Base-by-base conservation (phyloP, 1,284 basidiomycete species). In the Malassezia nana region DNA sequence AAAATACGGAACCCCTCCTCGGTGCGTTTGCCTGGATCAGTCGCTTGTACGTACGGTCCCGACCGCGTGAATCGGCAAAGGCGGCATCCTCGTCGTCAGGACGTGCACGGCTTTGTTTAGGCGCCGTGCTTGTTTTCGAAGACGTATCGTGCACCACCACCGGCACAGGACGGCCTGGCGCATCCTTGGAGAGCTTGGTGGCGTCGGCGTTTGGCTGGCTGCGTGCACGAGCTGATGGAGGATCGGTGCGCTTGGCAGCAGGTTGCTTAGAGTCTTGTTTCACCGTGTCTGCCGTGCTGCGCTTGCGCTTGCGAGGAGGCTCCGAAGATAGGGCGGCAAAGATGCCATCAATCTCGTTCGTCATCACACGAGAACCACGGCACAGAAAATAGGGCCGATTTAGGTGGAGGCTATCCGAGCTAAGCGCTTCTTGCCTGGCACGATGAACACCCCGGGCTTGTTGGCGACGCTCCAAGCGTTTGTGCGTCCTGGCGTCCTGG, bases 391-490 rank as follows among this genome's bases (percentile, higher is more conserved):
- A 12, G 46, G 25, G 35, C 48, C 20, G 10, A 12, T 32, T 44
- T 33, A 30, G 6, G 46, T 16, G 12, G 40, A 7, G 33, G 7
- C 24, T n/a, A 3, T 8, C n/a, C 33, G 46, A 7, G 16, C 22
- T 31, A 10, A 3, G 26, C 33, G 7, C 18, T 6, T 24, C 15
- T 12, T 9, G n/a, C 10, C 44, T 33, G 26, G 26, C 13, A 51
- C 28, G 32, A 50, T 56, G 42, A 89, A 89, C 72, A 73, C 89
- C 25, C 82, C 87, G 0, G 88, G 86, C 43, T 75, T 84, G 5
- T 77, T 88, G 2, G 85, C 82, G 22, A 82, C 86, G 15, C 78
- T 90, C 49, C 83, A 86, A 20, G 79, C 87, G 4, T 60, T 89
- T 22, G 68, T 86, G 63, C 81, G 83, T 50, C 87, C 88, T 0